Evolutionary conservation across 805 yeast genomes (phyloP), one percentile per base, ranked within the genome.

Genomic region (Vanderwaltozyma polyspora): DNA sequence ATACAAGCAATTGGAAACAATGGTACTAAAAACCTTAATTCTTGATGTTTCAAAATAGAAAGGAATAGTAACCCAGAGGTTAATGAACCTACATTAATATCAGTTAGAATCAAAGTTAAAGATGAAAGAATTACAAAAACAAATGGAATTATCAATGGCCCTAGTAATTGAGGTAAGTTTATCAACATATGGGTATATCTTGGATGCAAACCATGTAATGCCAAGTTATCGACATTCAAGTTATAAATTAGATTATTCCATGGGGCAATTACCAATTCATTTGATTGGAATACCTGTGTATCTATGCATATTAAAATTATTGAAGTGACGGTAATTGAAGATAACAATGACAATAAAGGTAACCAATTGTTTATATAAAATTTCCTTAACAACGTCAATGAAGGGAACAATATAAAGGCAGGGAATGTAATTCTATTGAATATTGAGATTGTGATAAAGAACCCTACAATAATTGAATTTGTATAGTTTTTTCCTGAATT

Each of bases 31-130:
- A 91, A 91, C 34, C 99, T 64, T n/a, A 85, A 64, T 52, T 91
- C 99, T 55, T 91, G 99, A 55, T 91, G 99, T 12, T 93, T 94
- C 16, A 85, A 67, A 0, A 74, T 2, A 0, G 96, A 84, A 19
- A 91, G 62, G 3, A 73, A 35, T 0, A 64, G 4, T 1, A 83
- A 19, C 0, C 86, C 93, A 4, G 94, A 74, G 2, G 72, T 36
- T 0, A 78, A n/a, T n/a, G n/a, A n/a, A n/a, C n/a, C n/a, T n/a
- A n/a, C n/a, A n/a, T n/a, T n/a, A n/a, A n/a, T n/a, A n/a, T n/a
- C n/a, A n/a, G n/a, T n/a, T n/a, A n/a, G n/a, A n/a, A n/a, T n/a
- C n/a, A n/a, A n/a, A n/a, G n/a, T n/a, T n/a, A n/a, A n/a, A n/a
- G n/a, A n/a, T n/a, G n/a, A n/a, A n/a, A n/a, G n/a, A n/a, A n/a